Conservation (phyloP, 2,329 filamentous ascomycete species). For the Aspergillus thermomutatus region DNA sequence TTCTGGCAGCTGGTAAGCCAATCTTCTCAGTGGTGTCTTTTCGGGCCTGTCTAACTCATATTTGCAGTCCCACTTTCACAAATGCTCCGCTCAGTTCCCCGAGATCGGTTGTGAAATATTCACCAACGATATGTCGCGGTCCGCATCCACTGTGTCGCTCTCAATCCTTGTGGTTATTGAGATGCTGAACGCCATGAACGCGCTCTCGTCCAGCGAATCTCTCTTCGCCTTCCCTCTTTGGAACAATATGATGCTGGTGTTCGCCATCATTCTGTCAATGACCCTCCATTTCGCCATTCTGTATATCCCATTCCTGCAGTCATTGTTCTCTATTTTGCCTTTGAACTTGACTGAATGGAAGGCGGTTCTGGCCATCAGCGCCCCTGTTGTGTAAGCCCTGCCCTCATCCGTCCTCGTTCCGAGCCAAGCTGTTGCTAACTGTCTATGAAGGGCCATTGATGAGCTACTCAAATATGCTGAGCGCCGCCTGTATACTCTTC, state of each 20-base stretch:
- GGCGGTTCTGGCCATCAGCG: constrained; percentile 82
- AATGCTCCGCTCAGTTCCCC: constrained; percentile 79
- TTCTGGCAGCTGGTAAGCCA: constrained; percentile 73
- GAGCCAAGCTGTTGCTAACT: constrained; percentile 15
- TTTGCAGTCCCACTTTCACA: constrained; percentile 76
- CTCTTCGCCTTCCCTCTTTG: constrained; percentile 91
- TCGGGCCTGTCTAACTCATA: constrained; percentile 12
- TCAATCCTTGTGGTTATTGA: constrained; percentile 93
- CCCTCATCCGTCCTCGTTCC: background rate
- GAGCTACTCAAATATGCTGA: constrained; percentile 79
- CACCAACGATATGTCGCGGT: constrained; percentile 75
- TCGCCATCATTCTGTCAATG: constrained; percentile 92
- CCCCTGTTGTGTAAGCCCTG: constrained; percentile 79
- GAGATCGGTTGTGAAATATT: constrained; percentile 94
- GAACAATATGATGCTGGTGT: constrained; percentile 98
- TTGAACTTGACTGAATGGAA: constrained; percentile 86
- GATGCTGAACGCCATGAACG: constrained; percentile 99
- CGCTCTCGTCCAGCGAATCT: constrained; percentile 90
- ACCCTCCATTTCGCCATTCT: constrained; percentile 88
- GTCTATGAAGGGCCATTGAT: constrained; percentile 64
- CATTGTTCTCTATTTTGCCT: constrained; percentile 85
- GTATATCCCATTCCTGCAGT: constrained; percentile 85
- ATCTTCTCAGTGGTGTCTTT: background rate
- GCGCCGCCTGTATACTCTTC: constrained; percentile 56
- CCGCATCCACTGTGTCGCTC: constrained; percentile 88